A percentile compares a stretch with the other conserved stretches of the same genome.
These are phyloP conservation scores for Globisporangium megalacanthum DNA, from an alignment of 352 stramenopile genomes.

Conservation along the genomic window DNA sequence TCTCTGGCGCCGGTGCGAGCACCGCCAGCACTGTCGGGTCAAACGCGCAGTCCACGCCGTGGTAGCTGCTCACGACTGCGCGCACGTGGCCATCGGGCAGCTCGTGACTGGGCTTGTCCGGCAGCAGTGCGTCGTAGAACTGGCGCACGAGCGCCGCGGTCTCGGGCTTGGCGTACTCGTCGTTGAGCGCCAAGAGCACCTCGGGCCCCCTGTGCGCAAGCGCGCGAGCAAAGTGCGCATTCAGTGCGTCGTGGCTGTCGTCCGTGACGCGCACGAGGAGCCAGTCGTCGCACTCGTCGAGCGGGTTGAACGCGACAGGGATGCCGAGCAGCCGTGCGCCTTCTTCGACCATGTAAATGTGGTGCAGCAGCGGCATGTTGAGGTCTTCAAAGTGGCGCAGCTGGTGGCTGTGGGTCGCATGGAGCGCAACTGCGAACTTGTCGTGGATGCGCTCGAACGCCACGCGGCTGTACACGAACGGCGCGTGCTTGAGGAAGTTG, in stretches of 20 bases:
- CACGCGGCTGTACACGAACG: slow-evolving; percentile 72
- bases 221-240: slow-evolving; percentile 27
- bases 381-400: slow-evolving; percentile 63
- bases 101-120: slow-evolving; percentile 45
- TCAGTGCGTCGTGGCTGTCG: slow-evolving; percentile 25
- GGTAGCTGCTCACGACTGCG: slow-evolving; percentile 69
- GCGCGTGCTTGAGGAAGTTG: slow-evolving; percentile 84
- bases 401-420: slow-evolving; percentile 53
- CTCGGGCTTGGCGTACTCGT: slow-evolving; percentile 55
- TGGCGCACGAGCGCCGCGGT: slow-evolving; percentile 45
- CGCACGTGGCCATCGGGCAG: slow-evolving; percentile 42
- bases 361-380: slow-evolving; percentile 60
- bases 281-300: slow-evolving; percentile 75
- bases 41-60: slow-evolving; percentile 52
- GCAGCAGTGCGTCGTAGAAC: slow-evolving; percentile 64
- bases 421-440: slow-evolving; percentile 49
- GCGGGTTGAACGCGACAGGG: slow-evolving; percentile 61
- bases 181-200: slow-evolving; percentile 73
- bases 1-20: not conserved
- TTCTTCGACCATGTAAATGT: slow-evolving; percentile 86
- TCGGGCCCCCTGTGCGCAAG: slow-evolving; percentile 48
- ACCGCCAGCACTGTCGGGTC: slow-evolving; percentile 20
- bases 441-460: slow-evolving; percentile 75
- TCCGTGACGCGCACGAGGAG: slow-evolving; percentile 69
- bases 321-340: slow-evolving; percentile 47